phyloP scores from a whole-genome alignment of 345 rosid species.

The Rhodomyrtus tomentosa region DNA sequence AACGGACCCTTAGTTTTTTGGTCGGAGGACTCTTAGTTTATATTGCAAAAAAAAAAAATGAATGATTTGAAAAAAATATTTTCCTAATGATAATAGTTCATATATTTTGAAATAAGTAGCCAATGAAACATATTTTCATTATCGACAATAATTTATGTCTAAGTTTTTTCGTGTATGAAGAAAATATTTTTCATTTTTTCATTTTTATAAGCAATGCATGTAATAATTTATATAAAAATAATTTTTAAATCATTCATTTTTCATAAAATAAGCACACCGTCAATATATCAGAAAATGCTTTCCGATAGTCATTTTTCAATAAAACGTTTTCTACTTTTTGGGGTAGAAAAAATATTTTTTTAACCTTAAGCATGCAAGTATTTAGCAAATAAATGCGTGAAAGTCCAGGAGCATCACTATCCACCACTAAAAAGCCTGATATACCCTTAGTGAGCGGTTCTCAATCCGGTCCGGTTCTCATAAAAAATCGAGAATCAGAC shows the following conservation, averaged over 20 bases:
- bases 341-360: background rate
- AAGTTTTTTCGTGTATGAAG: background rate
- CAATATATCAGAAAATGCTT: background rate
- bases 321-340: background rate
- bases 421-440: background rate
- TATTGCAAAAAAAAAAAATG: accelerated
- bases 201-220: background rate
- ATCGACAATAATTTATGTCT: background rate
- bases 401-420: background rate
- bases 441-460: too few relatives aligned
- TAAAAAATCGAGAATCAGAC: too few relatives aligned
- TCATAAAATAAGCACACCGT: accelerated
- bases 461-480: too few relatives aligned
- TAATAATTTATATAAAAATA: accelerated
- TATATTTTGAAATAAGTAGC: background rate
- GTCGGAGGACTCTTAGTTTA: too few relatives aligned
- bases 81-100: background rate
- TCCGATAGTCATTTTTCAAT: accelerated
- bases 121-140: background rate
- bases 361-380: background rate
- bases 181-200: background rate
- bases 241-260: background rate
- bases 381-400: background rate
- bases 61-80: background rate
- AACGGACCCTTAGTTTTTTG: accelerated